Evolutionary conservation across 257 asterid genomes (phyloP).

Genomic region (Voacanga thouarsii): DNA sequence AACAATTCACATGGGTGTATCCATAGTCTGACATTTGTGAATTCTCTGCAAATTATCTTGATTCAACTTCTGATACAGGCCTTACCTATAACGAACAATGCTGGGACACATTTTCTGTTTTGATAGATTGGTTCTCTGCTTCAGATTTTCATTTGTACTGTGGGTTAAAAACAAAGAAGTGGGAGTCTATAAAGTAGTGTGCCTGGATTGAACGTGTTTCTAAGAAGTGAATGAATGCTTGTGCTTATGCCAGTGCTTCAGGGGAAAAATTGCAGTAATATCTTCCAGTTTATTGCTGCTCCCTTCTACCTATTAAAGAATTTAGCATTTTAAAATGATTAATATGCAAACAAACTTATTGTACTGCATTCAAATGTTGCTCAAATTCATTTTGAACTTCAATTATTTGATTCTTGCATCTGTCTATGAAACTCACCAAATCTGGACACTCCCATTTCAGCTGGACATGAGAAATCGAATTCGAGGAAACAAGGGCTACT

Average conservation of each 20-base stretch:
- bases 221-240: neutral
- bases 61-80: neutral
- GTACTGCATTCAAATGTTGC: neutral
- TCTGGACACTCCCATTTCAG: conserved; percentile 29
- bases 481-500: conserved; percentile 94
- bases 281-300: neutral
- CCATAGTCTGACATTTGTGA: neutral
- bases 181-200: neutral
- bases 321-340: neutral
- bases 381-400: neutral
- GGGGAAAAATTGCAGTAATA: neutral
- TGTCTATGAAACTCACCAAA: conserved; percentile 7
- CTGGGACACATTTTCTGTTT: neutral
- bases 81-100: neutral
- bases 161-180: neutral
- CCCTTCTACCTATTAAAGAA: neutral
- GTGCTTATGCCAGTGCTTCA: neutral
- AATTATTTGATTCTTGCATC: neutral
- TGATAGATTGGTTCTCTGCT: neutral
- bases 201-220: neutral
- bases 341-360: neutral
- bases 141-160: neutral
- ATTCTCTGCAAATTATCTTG: neutral
- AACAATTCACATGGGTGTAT: neutral
- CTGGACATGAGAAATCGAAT: conserved; percentile 97